phyloP scores from a whole-genome alignment of 176 grass and related monocot species.

The Oryza glumipatula region DNA sequence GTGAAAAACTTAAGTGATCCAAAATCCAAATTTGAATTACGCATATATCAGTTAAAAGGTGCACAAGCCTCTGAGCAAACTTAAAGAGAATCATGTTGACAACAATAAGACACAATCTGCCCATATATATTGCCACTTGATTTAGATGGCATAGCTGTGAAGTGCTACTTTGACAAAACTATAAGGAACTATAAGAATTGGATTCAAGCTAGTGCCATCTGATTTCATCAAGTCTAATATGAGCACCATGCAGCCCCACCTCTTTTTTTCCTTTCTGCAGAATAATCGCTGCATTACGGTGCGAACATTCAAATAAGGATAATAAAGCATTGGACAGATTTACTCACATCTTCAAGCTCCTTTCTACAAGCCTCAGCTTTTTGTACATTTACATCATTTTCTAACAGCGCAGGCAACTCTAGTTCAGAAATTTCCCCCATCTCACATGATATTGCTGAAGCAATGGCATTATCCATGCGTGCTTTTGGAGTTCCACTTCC shows the following conservation, averaged over 20 bases:
- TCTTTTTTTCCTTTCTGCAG: not conserved
- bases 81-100: slow-evolving; percentile 31
- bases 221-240: not conserved
- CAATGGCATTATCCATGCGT: slow-evolving; percentile 41
- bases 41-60: slow-evolving; percentile 21
- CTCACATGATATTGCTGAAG: slow-evolving; percentile 36
- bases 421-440: slow-evolving; percentile 62
- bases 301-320: slow-evolving; percentile 17
- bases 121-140: not conserved
- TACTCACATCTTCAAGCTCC: slow-evolving; percentile 94
- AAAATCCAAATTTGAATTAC: slow-evolving; percentile 11
- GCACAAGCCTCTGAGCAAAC: slow-evolving; percentile 1
- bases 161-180: not conserved
- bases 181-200: slow-evolving; percentile 10
- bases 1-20: not conserved
- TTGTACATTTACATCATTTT: slow-evolving; percentile 82
- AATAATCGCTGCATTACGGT: slow-evolving; percentile 2
- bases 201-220: not conserved
- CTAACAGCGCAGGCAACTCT: slow-evolving; percentile 68
- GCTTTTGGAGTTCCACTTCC: slow-evolving; percentile 54
- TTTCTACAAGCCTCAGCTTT: slow-evolving; percentile 86
- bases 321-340: slow-evolving; percentile 38
- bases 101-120: not conserved
- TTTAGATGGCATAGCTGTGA: slow-evolving; percentile 1
- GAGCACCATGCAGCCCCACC: not conserved